A percentile compares a stretch with the other conserved stretches of the same genome.
These are phyloP conservation scores for Carex myosuroides DNA, from an alignment of 176 grass and related monocot genomes.

Conservation along the genomic window DNA sequence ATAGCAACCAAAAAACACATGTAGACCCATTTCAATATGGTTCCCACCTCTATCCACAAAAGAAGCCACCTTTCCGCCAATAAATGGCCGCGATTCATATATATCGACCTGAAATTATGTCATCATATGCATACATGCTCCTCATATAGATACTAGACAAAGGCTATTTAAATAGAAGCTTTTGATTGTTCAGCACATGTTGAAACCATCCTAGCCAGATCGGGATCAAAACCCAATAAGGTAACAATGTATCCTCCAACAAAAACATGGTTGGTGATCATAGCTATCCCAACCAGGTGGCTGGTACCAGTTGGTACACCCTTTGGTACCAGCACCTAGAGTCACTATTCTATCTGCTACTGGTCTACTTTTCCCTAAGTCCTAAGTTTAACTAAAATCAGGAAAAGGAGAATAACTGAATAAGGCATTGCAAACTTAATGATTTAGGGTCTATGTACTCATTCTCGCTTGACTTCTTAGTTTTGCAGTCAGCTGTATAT, in stretches of 20 bases:
- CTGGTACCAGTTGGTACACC: not conserved
- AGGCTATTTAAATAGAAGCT: not conserved
- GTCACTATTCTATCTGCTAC: not conserved
- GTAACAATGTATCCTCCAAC: not conserved
- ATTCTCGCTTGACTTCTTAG: not conserved
- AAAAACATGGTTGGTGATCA: not conserved
- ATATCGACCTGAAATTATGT: slow-evolving; percentile 71
- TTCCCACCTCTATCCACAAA: slow-evolving; percentile 86
- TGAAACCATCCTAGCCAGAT: not conserved
- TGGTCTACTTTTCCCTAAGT: not conserved
- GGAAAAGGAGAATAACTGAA: not conserved
- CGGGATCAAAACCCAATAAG: not conserved
- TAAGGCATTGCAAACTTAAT: not conserved
- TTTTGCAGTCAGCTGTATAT: not conserved
- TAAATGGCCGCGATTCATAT: slow-evolving; percentile 73
- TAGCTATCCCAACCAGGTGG: not conserved
- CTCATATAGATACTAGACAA: not conserved
- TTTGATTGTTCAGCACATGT: not conserved
- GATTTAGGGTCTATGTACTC: not conserved
- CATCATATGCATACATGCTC: not conserved
- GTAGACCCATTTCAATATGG: slow-evolving; percentile 97
- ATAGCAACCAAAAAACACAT: slow-evolving; percentile 97
- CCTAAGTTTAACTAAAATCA: not conserved
- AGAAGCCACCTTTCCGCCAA: slow-evolving; percentile 89
- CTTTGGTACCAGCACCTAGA: not conserved